These are phyloP conservation scores for Vitis labrusca DNA, from an alignment of 164 flowering plant species.

Conservation along the genomic window DNA sequence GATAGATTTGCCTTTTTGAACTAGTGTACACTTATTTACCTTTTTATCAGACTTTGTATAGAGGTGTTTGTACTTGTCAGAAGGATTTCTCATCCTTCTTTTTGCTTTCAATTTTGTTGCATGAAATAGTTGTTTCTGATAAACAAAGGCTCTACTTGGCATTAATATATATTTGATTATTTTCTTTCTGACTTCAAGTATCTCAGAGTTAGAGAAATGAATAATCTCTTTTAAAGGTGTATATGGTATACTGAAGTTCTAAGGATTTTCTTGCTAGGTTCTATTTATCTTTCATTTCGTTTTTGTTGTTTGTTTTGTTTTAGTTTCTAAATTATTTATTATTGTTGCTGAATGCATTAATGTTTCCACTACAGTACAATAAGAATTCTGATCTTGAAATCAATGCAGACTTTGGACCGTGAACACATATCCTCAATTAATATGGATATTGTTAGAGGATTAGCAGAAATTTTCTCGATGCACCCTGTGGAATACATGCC, in stretches of 20 bases:
- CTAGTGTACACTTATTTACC: too few relatives aligned
- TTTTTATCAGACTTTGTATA: too few relatives aligned
- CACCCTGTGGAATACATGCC: constrained; percentile 47
- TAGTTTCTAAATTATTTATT: not conserved
- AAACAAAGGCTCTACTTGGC: too few relatives aligned
- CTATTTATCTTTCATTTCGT: not conserved
- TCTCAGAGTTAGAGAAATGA: not conserved
- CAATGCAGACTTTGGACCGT: constrained; percentile 45
- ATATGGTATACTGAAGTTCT: not conserved
- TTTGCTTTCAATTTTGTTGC: too few relatives aligned
- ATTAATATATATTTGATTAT: too few relatives aligned
- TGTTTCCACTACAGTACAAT: not conserved
- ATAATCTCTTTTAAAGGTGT: not conserved
- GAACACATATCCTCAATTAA: constrained; percentile 46
- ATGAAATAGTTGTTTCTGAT: too few relatives aligned
- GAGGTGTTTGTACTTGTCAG: too few relatives aligned
- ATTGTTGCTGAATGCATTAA: not conserved
- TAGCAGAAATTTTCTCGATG: constrained; percentile 49
- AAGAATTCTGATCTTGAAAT: constrained; percentile 2
- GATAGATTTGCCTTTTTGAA: too few relatives aligned
- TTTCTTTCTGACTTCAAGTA: too few relatives aligned
- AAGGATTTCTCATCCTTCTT: too few relatives aligned
- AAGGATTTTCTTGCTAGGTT: not conserved
- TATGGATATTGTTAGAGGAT: constrained; percentile 43
- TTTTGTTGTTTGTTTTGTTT: not conserved